Conservation (phyloP, 1,284 basidiomycete species). For the Chalciporus piperatoides region DNA sequence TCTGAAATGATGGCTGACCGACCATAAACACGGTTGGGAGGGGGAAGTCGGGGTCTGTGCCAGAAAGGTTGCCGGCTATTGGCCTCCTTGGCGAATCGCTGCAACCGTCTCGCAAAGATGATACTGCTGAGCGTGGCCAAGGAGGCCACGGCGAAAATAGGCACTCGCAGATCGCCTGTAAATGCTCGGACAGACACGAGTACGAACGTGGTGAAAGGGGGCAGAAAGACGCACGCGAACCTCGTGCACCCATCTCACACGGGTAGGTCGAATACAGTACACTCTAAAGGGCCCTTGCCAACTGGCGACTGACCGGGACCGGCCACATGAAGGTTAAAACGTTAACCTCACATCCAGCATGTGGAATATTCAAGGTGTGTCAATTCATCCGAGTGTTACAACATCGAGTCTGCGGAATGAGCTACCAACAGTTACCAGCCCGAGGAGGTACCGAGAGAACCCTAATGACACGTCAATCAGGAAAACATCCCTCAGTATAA, state of each 20-base stretch:
- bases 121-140: too few species aligned
- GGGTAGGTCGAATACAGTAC: too few species aligned
- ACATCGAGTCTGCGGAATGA: slow-evolving; percentile 5
- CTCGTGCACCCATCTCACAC: background rate
- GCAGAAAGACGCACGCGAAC: background rate
- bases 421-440: slow-evolving; percentile 7
- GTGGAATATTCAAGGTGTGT: background rate
- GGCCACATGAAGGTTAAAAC: background rate
- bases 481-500: slow-evolving; percentile 5
- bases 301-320: background rate
- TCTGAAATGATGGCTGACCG: background rate
- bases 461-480: background rate
- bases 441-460: slow-evolving; percentile 1
- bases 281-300: background rate
- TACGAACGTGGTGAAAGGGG: too few species aligned
- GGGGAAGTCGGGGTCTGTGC: too few species aligned
- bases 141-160: background rate
- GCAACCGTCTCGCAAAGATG: too few species aligned
- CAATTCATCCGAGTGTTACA: slow-evolving; percentile 12
- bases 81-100: too few species aligned
- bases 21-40: background rate
- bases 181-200: background rate
- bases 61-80: too few species aligned
- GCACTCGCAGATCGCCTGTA: too few species aligned
- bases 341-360: background rate